Evolutionary conservation across 805 yeast species (phyloP).

Genomic region (Maudiozyma pseudohumilis): DNA sequence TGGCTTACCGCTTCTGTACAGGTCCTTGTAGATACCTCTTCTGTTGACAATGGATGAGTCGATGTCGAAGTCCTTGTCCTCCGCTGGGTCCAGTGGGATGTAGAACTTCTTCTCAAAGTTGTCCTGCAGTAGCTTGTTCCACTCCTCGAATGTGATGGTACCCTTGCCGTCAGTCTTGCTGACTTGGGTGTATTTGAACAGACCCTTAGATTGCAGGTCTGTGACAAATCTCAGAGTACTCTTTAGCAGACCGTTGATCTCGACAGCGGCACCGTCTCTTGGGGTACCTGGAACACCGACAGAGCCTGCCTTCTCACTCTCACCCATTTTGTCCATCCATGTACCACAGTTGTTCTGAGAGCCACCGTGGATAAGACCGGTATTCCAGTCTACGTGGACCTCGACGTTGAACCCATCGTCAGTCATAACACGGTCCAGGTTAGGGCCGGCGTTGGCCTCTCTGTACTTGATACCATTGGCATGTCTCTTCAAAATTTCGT

Average conservation of each 20-base stretch:
- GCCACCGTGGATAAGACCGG: conserved; percentile 86
- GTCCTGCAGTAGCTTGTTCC: conserved; percentile 62
- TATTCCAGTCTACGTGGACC: conserved; percentile 75
- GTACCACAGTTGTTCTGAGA: conserved; percentile 92
- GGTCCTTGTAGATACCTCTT: conserved; percentile 89
- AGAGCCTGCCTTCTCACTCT: conserved; percentile 68
- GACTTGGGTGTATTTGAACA: conserved; percentile 51
- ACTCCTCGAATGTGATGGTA: conserved; percentile 45
- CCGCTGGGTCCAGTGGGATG: conserved; percentile 53
- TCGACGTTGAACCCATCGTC: conserved; percentile 86
- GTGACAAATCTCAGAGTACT: conserved; percentile 75
- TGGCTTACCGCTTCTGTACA: conserved; percentile 70
- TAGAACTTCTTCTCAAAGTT: conserved; percentile 76
- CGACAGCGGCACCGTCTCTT: conserved; percentile 93
- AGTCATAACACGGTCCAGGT: conserved; percentile 82
- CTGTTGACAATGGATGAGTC: conserved; percentile 65
- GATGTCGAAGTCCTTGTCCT: conserved; percentile 53
- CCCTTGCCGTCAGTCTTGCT: conserved; percentile 45
- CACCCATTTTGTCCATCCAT: conserved; percentile 99
- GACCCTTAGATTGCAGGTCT: conserved; percentile 41
- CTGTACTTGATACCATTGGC: conserved; percentile 81
- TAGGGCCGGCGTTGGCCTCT: conserved; percentile 91
- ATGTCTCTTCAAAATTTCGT: conserved; percentile 77
- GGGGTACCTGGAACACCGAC: conserved; percentile 97
- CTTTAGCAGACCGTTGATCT: conserved; percentile 80